Evolutionary conservation across 805 yeast genomes (phyloP), one percentile per base, ranked within the genome.

Genomic region (Candida oleophila): DNA sequence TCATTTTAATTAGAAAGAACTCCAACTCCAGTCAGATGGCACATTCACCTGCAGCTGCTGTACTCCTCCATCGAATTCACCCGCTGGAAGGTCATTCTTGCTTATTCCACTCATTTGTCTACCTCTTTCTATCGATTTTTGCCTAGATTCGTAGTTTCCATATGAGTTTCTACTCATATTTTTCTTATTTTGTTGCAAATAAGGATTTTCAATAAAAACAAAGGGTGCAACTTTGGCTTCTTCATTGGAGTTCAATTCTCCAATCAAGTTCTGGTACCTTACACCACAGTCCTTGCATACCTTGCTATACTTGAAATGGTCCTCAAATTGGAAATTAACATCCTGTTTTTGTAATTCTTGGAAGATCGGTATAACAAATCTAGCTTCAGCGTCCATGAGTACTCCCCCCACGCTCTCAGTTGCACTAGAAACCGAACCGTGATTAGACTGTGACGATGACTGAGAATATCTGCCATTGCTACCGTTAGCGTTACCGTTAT

Each of bases 1-100:
- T 5, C 4, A 9, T 4, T 12, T 19, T 14, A 5, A 11, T 57
- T 52, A 76, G 54, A 77, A 75, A 4, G 81, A 74, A 55, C 81
- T 75, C 81, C 82, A 76, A 22, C 68, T 71, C 81, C 82, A 76
- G 57, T 76, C 80, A 41, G 55, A 65, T 2, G 74, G 69, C 34
- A 69, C 64, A 35, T 45, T 36, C 19, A 46, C 41, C 12, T 49
- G 48, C 22, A 47, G 38, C 32, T 48, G 42, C 32, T 42, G 18
- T 8, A 16, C 38, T 8, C 20, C 38, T 8, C 20, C 37, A 20
- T 43, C 46, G 28, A 22, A 21, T 4, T 30, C 37, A 12, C 37
- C 19, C 21, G 16, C 40, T 4, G 38, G 45, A 15, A 34, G 33
- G 9, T 42, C 39, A 34, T n/a, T 35, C 32, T 42, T 40, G 3